Evolutionary conservation across 805 yeast species (phyloP), one percentile per base, ranked within the genome.

Genomic region (Saccharomycopsis javanensis): DNA sequence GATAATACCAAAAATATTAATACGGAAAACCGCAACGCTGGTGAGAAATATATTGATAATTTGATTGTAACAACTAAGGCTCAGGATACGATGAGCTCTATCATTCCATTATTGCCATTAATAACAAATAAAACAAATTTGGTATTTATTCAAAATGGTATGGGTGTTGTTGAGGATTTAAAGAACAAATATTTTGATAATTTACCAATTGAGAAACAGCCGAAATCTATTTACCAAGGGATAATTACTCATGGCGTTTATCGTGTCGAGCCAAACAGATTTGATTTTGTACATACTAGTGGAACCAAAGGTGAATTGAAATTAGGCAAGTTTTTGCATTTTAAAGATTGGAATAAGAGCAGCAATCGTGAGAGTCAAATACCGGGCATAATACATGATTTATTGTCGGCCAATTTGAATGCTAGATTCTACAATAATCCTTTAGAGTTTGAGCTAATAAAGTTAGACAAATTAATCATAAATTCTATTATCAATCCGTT

Each of bases 401-500:
- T 76, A 20, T 62, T 63, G 8, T 62, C 66, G 3, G 66, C 68
- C 1, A 67, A 61, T 20, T 61, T 76, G 25, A 64, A 61, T 33
- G 66, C 71, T 1, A 57, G 64, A 27, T 67, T 68, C 31, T 60
- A 70, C 27, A 60, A 66, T 50, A 75, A 80, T 51, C 72, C 76
- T 51, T 75, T 75, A 25, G 80, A 77, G 42, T 68, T 82, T 57
- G 68, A 83, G 35, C 63, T 80, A 30, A 78, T 82, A 1, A 96
- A 88, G 69, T 72, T 83, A 62, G 85, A 83, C 63, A 94, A 92
- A 68, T 78, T 92, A 57, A 74, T 86, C 50, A 83, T 86, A 20
- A 94, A 94, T 66, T 78, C 88, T 1, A 87, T 94, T 65, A 83
- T 92, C 62, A 92, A 94, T 65, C 86, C 97, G 0, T 72, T 86